Base-by-base conservation (phyloP, 495 filamentous ascomycete species). In the Chlorociboria aeruginascens region DNA sequence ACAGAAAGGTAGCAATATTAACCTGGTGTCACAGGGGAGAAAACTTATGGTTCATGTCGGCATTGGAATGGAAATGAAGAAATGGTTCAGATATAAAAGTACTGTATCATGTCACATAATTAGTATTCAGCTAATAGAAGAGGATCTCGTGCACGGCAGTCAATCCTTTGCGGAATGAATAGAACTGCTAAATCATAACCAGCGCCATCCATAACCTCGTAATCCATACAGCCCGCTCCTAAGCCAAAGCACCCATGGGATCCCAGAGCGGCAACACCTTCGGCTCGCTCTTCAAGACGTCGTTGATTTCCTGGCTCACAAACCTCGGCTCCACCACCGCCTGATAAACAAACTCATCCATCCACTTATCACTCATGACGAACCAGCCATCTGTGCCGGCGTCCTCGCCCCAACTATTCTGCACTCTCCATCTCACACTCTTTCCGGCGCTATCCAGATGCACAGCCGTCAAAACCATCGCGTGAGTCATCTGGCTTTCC, bases 311-410 rank as follows among this genome's bases (percentile, higher is more conserved):
- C 43, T 76, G 70, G 12, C 64, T 63, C 30, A 92, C 72, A 55
- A 85, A 82, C 13, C 64, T 66, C 2, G 81, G 80, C 57, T 89
- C 85, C 1, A 90, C 81, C n/a, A 93, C 87, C 12, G 78, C 82
- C 69, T 95, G 87, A 58, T 88, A 93, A 3, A 79, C 74, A 63
- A 87, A 95, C 70, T 92, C 73, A 52, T 86, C 82, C 82, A 93
- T 83, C 87, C 87, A 94, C 11, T 59, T 62, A 66, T 94, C 87
- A 14, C 69, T 81, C 87, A 92, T 92, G 29, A 92, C 83, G 51
- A 89, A 85, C 72, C 84, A 93, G 0, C 87, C 87, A 36, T 87
- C 74, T 13, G 74, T 71, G 0, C 87, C 87, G 0, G 69, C 73
- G 0, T 45, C 61, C 25, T 72, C 68, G 9, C 85, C 85, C 87